A percentile compares a stretch with the other conserved stretches of the same genome.
These are phyloP conservation scores for Beauveria varroae DNA, from an alignment of 2,329 filamentous ascomycete species.

Conservation along the genomic window DNA sequence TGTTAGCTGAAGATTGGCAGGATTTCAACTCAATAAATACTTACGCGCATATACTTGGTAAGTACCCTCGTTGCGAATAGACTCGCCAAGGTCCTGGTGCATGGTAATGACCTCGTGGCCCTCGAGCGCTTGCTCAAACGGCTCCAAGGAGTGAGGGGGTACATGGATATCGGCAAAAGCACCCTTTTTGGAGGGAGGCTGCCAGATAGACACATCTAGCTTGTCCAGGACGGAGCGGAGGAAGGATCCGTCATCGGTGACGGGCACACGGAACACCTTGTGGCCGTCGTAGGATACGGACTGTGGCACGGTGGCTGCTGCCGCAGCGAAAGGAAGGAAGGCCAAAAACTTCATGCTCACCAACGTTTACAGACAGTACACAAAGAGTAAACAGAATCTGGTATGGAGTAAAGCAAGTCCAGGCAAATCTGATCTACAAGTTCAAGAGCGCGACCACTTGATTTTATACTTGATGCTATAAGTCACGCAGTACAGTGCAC, in stretches of 20 bases:
- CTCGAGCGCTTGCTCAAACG: slow-evolving; percentile 24
- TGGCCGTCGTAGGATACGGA: slow-evolving; percentile 34
- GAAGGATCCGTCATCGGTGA: slow-evolving; percentile 21
- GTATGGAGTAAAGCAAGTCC: neutral
- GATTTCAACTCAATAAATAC: neutral
- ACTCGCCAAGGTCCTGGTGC: slow-evolving; percentile 32
- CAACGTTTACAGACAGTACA: neutral
- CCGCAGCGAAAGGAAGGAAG: neutral
- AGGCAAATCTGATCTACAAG: neutral
- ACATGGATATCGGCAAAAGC: slow-evolving; percentile 34
- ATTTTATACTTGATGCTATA: neutral
- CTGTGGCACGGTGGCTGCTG: slow-evolving; percentile 11
- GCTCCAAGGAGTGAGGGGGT: slow-evolving; percentile 24
- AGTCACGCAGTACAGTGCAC: neutral
- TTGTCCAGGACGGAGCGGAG: slow-evolving; percentile 27
- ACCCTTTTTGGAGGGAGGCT: slow-evolving; percentile 26
- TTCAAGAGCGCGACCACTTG: neutral
- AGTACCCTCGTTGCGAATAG: slow-evolving; percentile 27
- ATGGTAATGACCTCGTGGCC: slow-evolving; percentile 27
- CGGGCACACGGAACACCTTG: slow-evolving; percentile 37
- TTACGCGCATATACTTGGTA: slow-evolving; percentile 21
- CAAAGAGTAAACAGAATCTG: neutral
- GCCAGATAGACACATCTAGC: slow-evolving; percentile 31
- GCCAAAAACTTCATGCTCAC: slow-evolving; percentile 1
- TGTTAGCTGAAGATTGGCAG: neutral